A percentile compares a stretch with the other conserved stretches of the same genome.
These are phyloP conservation scores for Sideroxylon spinosum DNA, from an alignment of 179 eudicot genomes.

Conservation along the genomic window DNA sequence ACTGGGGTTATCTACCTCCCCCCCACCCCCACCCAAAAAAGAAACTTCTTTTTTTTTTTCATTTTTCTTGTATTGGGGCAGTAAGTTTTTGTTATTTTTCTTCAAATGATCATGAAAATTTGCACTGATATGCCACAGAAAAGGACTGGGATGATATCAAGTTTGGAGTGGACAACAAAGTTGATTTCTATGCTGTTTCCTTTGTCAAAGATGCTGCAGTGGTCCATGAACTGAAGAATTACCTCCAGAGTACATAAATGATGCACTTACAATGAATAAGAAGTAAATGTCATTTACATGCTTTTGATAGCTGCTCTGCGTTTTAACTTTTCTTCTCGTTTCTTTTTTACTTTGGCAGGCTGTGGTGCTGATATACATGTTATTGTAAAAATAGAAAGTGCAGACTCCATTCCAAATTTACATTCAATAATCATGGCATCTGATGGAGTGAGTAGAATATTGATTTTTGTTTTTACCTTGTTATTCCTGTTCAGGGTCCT, in stretches of 20 bases:
- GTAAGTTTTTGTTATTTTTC: too few species aligned
- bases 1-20: neutral
- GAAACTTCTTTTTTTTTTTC: too few species aligned
- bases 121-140: constrained; percentile 38
- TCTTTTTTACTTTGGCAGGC: constrained; percentile 32
- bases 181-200: constrained; percentile 86
- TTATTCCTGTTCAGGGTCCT: neutral
- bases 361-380: constrained; percentile 81
- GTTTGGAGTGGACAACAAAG: constrained; percentile 80
- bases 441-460: constrained; percentile 51
- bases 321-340: neutral
- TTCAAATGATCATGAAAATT: neutral
- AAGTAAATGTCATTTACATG: neutral
- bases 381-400: constrained; percentile 78
- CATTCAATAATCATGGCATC: constrained; percentile 72
- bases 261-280: neutral
- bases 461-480: neutral
- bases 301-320: neutral
- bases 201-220: constrained; percentile 86
- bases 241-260: constrained; percentile 51
- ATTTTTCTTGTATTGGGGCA: too few species aligned
- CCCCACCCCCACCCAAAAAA: too few species aligned
- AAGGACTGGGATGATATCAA: constrained; percentile 94
- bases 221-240: constrained; percentile 73
- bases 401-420: constrained; percentile 75